phyloP scores from a whole-genome alignment of 2,329 filamentous ascomycete species.

The Cordyceps fumosorosea region DNA sequence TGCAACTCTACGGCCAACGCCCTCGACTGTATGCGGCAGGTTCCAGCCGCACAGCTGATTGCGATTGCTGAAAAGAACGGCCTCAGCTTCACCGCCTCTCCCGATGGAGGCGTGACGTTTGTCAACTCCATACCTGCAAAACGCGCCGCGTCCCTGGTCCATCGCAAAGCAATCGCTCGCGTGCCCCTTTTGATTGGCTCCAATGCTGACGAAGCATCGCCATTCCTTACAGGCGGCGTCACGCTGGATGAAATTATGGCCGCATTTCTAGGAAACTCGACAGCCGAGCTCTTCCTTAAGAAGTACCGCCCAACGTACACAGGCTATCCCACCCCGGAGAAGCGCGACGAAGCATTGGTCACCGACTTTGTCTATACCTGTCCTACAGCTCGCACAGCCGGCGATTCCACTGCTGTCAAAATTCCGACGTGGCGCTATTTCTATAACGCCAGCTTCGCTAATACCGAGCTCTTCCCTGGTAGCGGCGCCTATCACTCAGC shows the following conservation, averaged over 20 bases:
- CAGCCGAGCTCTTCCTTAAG: not conserved
- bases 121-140: slow-evolving; percentile 14
- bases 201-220: slow-evolving; percentile 9
- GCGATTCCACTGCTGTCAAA: slow-evolving; percentile 25
- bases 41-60: slow-evolving; percentile 15
- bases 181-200: slow-evolving; percentile 11
- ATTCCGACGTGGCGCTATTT: slow-evolving; percentile 38
- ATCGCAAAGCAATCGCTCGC: not conserved
- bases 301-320: not conserved
- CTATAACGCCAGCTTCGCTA: slow-evolving; percentile 43
- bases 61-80: slow-evolving; percentile 14
- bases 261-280: not conserved
- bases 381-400: slow-evolving; percentile 19
- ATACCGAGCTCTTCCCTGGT: slow-evolving; percentile 32
- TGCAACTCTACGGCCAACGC: slow-evolving; percentile 11
- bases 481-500: slow-evolving; percentile 40
- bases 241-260: slow-evolving; percentile 1
- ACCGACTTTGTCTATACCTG: slow-evolving; percentile 21
- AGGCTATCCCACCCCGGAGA: not conserved
- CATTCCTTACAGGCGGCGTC: not conserved
- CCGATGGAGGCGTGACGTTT: slow-evolving; percentile 19
- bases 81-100: slow-evolving; percentile 19
- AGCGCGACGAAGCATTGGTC: slow-evolving; percentile 18
- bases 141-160: slow-evolving; percentile 7
- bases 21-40: slow-evolving; percentile 21